A percentile compares a stretch with the other conserved stretches of the same genome.
Evolutionary conservation across 2,329 filamentous ascomycete species (phyloP).

Genomic region (Alternaria arbusti): DNA sequence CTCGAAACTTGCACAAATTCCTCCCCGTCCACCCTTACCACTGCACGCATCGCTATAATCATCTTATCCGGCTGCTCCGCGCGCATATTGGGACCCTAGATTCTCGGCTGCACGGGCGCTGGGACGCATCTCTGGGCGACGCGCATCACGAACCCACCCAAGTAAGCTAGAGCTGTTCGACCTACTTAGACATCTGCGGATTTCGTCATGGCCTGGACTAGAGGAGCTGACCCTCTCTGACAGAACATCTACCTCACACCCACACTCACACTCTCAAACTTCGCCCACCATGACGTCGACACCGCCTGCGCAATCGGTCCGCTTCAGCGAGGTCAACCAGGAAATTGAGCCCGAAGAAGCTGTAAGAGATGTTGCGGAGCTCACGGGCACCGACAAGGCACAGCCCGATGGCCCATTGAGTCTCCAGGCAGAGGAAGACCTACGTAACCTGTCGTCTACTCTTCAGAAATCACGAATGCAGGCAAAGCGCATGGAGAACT

Average conservation of each 20-base stretch:
- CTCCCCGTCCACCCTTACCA: slow-evolving; percentile 4
- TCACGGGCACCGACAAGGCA: slow-evolving; percentile 29
- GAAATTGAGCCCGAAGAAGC: slow-evolving; percentile 47
- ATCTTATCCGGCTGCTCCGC: slow-evolving; percentile 13
- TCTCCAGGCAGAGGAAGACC: slow-evolving; percentile 64
- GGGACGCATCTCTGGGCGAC: slow-evolving; percentile 14
- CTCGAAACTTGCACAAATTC: slow-evolving; percentile 7
- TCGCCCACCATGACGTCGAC: slow-evolving; percentile 36
- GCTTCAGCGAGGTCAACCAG: slow-evolving; percentile 49
- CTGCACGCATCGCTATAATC: slow-evolving; percentile 1
- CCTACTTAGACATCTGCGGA: slow-evolving; percentile 24
- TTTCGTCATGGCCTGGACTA: slow-evolving; percentile 28
- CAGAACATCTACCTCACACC: slow-evolving; percentile 6
- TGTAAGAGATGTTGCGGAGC: slow-evolving; percentile 41
- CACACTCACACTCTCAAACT: not conserved
- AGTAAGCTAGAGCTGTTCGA: slow-evolving; percentile 27
- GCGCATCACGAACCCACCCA: slow-evolving; percentile 16
- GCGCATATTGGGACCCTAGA: slow-evolving; percentile 10
- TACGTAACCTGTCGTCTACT: slow-evolving; percentile 73
- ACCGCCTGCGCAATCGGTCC: slow-evolving; percentile 39
- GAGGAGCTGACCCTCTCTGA: slow-evolving; percentile 14
- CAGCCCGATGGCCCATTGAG: slow-evolving; percentile 41
- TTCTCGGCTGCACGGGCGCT: slow-evolving; percentile 5
- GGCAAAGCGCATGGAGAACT: slow-evolving; percentile 82
- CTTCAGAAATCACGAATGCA: slow-evolving; percentile 79